A percentile compares a stretch with the other conserved stretches of the same genome.
Conservation (phyloP, 2,329 filamentous ascomycete species). For the Alternaria hordeiaustralica region DNA sequence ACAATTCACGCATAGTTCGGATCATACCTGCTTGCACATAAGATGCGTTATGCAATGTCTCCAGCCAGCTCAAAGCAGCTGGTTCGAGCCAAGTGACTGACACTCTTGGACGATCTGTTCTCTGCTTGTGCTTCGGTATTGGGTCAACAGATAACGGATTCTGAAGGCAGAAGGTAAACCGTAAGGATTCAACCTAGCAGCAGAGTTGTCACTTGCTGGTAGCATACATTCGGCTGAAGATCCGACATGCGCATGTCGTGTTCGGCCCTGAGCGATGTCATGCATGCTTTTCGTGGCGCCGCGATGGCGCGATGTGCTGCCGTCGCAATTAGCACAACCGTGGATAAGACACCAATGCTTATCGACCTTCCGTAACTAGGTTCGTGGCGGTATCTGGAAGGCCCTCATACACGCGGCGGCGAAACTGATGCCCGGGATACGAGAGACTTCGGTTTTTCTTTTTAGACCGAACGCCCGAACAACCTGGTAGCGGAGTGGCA, state of each 20-base stretch:
- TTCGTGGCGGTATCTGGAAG: background rate
- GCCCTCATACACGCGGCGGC: background rate
- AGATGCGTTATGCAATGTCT: background rate
- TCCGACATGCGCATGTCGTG: background rate
- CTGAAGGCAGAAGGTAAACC: background rate
- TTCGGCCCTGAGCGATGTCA: background rate
- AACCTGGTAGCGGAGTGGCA: constrained; percentile 1
- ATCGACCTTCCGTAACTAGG: background rate
- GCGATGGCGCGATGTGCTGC: background rate
- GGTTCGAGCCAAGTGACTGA: background rate
- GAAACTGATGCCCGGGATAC: background rate
- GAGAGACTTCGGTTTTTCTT: background rate
- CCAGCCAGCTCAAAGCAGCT: background rate
- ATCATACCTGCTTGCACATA: background rate
- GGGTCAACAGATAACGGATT: background rate
- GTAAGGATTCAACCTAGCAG: background rate
- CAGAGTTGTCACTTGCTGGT: background rate
- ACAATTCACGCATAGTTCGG: background rate
- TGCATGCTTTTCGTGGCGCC: background rate
- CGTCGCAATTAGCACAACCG: background rate
- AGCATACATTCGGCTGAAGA: background rate
- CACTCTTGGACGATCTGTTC: background rate
- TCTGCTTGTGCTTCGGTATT: background rate
- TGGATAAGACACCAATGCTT: background rate
- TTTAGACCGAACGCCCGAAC: constrained; percentile 1